These are phyloP conservation scores for Diplodia mutila DNA, from an alignment of 2,329 filamentous ascomycete genomes.

Conservation along the genomic window DNA sequence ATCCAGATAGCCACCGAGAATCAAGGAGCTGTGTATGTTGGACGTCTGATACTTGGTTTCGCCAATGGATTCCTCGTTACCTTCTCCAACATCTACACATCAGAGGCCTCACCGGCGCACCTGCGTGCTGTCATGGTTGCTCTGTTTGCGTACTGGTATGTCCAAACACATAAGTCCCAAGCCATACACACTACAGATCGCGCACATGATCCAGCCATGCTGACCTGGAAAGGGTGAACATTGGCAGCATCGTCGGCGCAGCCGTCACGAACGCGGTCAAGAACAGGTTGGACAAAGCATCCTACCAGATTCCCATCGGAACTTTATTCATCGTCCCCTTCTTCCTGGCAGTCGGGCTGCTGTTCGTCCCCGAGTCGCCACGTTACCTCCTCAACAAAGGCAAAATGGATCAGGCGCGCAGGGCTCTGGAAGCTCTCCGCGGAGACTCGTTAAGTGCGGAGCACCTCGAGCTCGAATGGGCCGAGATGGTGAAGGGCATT, in stretches of 20 bases:
- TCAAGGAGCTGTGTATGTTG: conserved; percentile 44
- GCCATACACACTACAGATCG: conserved; percentile 37
- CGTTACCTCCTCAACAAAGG: conserved; percentile 59
- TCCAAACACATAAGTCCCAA: too few species aligned
- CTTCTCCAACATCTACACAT: conserved; percentile 55
- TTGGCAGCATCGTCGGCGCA: conserved; percentile 54
- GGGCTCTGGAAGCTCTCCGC: conserved; percentile 35
- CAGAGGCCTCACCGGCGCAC: conserved; percentile 44
- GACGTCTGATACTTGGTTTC: conserved; percentile 45
- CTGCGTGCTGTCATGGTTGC: conserved; percentile 48
- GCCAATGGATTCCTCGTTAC: conserved; percentile 55
- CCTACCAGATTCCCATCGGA: conserved; percentile 52
- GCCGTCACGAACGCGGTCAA: conserved; percentile 46
- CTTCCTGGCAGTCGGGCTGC: conserved; percentile 46
- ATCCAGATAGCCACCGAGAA: conserved; percentile 32
- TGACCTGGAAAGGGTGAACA: conserved; percentile 42
- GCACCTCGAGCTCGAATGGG: conserved; percentile 35
- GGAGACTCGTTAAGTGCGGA: conserved; percentile 35
- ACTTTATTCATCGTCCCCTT: conserved; percentile 58
- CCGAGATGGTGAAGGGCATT: conserved; percentile 35
- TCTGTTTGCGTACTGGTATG: conserved; percentile 51
- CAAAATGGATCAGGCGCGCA: conserved; percentile 56
- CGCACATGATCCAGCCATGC: conserved; percentile 29
- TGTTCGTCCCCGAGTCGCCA: conserved; percentile 43
- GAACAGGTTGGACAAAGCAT: conserved; percentile 36